Conservation (phyloP, 106 monocot genomes). For the Dactylorhiza incarnata region DNA sequence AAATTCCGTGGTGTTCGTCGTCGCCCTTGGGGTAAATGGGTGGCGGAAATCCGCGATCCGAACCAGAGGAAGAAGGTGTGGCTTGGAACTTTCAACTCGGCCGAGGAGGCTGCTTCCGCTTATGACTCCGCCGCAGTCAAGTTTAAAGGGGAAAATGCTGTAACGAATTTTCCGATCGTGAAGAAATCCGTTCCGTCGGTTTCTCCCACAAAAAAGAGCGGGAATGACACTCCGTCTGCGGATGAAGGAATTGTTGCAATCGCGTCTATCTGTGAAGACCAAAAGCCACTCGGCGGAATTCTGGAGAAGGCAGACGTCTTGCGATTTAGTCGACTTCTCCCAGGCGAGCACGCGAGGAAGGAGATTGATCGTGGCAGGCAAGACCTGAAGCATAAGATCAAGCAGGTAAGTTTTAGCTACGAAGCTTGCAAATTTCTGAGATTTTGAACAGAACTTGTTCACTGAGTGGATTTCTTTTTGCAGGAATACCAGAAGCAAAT, state of each 20-base stretch:
- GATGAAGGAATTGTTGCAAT: conserved; percentile 41
- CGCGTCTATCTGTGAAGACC: conserved; percentile 37
- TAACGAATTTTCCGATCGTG: conserved; percentile 15
- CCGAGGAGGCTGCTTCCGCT: conserved; percentile 21
- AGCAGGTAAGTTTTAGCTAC: conserved; percentile 28
- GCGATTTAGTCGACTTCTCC: conserved; percentile 39
- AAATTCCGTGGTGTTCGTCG: conserved; percentile 19
- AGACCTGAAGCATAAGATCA: conserved; percentile 46
- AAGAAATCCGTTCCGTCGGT: neutral
- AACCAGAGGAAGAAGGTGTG: conserved; percentile 9
- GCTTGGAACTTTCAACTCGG: conserved; percentile 19
- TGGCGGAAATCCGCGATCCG: conserved; percentile 49
- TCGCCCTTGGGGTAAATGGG: conserved; percentile 40
- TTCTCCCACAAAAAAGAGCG: neutral
- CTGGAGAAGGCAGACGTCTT: conserved; percentile 30
- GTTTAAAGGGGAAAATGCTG: conserved; percentile 12
- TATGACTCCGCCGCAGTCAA: conserved; percentile 18
- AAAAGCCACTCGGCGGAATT: conserved; percentile 9
- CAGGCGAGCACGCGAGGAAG: conserved; percentile 32
- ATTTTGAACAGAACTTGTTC: neutral
- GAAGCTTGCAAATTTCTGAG: neutral
- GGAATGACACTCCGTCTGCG: conserved; percentile 3
- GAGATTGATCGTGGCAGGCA: conserved; percentile 35
- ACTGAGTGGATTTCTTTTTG: neutral
- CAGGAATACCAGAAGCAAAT: conserved; percentile 21